Evolutionary conservation across 2,329 filamentous ascomycete species (phyloP), one percentile per base, ranked within the genome.

Genomic region (Phaeophleospora eucalypticola): DNA sequence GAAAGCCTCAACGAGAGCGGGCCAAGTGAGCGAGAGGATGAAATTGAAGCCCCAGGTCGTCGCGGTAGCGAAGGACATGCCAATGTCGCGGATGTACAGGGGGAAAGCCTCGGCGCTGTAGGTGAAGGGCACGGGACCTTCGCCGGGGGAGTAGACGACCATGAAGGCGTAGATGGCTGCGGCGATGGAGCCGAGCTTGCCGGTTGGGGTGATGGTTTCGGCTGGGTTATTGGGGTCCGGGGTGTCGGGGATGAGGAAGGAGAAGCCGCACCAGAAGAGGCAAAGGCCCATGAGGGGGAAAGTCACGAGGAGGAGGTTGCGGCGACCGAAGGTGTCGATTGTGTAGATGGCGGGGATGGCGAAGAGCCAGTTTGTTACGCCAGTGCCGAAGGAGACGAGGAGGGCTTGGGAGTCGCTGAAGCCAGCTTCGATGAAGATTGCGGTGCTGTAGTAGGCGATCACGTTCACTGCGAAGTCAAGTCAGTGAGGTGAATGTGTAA

Each of bases 41-140:
- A 63, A 63, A 43, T 63, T 61, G 48, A 59, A 61, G 33, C 50
- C 52, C 76, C 77, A 80, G 18, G 73, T 77, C 3, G 73, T 78
- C 0, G 77, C 75, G 0, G 76, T 79, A 0, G 72, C 77, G 49
- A 69, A 74, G 8, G 53, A 56, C 60, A 63, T 62, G n/a, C 60
- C 60, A 9, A 59, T 46, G 17, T 70, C 69, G 29, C 71, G 65
- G 12, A 71, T 61, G 44, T 71, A 68, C 4, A 72, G 57, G 0
- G 70, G 70, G 49, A 71, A 74, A 0, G 69, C 70, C 45, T 74
- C 71, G 9, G 71, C 71, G 0, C 60, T 49, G 63, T 69, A 52
- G 44, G 75, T 74, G 55, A 77, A 78, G 4, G 83, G 60, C 7
- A 63, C 60, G 1, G 62, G 62, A 1, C 71, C 71, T 56, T 70